These are phyloP conservation scores for Perkinsus olseni DNA, from an alignment of 169 alveolate species.

Conservation along the genomic window DNA sequence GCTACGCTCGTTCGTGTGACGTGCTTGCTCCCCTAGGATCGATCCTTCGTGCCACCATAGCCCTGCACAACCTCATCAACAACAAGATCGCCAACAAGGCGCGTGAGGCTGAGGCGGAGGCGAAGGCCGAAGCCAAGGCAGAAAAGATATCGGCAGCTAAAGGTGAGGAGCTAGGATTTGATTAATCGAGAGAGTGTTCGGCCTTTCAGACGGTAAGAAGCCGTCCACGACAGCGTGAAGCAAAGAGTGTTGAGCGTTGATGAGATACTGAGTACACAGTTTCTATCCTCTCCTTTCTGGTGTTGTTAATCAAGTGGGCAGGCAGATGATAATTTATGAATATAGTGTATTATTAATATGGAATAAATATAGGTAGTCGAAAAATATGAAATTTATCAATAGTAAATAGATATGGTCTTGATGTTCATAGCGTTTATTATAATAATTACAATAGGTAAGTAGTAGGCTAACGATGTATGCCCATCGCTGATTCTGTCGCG, in stretches of 20 bases:
- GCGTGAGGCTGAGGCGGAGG: not conserved
- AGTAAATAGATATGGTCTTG: too few relatives aligned
- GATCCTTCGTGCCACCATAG: constrained; percentile 75
- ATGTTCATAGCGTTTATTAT: too few relatives aligned
- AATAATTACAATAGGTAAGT: too few relatives aligned
- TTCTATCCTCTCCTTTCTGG: not conserved
- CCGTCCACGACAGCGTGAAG: not conserved
- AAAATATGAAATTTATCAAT: too few relatives aligned
- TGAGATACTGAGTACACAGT: not conserved
- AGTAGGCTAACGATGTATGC: too few relatives aligned
- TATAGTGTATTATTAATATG: too few relatives aligned
- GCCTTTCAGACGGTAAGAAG: not conserved
- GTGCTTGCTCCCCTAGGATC: not conserved
- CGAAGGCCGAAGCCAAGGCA: not conserved
- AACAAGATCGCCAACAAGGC: constrained; percentile 50
- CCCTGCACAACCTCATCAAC: constrained; percentile 84
- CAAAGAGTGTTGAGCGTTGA: not conserved
- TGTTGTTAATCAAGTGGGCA: not conserved
- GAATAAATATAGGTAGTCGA: too few relatives aligned
- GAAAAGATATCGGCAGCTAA: not conserved
- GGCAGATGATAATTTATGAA: too few relatives aligned
- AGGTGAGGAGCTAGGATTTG: not conserved
- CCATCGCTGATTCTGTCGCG: too few relatives aligned
- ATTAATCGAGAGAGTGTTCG: not conserved
- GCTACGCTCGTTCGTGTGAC: too few relatives aligned